These are phyloP conservation scores for Aureobasidium sp. DNA, from an alignment of 2,329 filamentous ascomycete genomes.

Conservation along the genomic window DNA sequence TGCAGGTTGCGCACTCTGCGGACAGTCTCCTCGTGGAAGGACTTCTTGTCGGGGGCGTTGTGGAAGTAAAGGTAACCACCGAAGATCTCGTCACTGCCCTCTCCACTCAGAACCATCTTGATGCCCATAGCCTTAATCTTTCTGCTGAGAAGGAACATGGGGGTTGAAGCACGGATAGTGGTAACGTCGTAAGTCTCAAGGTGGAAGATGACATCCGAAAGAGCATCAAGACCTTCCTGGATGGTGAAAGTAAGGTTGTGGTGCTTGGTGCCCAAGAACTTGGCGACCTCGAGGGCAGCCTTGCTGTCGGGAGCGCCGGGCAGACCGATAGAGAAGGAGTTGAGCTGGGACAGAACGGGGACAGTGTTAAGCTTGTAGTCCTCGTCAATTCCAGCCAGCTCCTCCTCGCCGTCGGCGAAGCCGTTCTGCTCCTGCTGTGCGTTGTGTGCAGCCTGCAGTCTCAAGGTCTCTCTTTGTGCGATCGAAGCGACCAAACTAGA, in stretches of 20 bases:
- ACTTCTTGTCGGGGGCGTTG: slow-evolving; percentile 78
- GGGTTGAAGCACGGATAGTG: slow-evolving; percentile 94
- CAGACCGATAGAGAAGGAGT: slow-evolving; percentile 97
- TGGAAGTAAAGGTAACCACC: slow-evolving; percentile 99
- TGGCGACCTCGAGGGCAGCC: slow-evolving; percentile 86
- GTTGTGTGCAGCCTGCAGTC: slow-evolving; percentile 51
- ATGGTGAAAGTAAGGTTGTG: slow-evolving; percentile 98
- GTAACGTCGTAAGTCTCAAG: slow-evolving; percentile 97
- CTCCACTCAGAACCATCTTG: slow-evolving; percentile 97
- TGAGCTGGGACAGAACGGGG: slow-evolving; percentile 86
- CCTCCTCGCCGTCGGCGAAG: slow-evolving; percentile 52
- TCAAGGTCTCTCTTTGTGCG: slow-evolving; percentile 83
- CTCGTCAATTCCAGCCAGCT: slow-evolving; percentile 90
- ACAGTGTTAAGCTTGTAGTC: slow-evolving; percentile 82
- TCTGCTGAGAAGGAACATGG: slow-evolving; percentile 94
- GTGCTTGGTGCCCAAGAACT: slow-evolving; percentile 95
- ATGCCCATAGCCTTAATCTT: slow-evolving; percentile 99
- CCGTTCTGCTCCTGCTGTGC: slow-evolving; percentile 40
- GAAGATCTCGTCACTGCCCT: slow-evolving; percentile 97
- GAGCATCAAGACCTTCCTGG: slow-evolving; percentile 91
- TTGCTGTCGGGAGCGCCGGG: slow-evolving; percentile 87
- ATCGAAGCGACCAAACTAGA: slow-evolving; percentile 93
- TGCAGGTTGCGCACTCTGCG: slow-evolving; percentile 95
- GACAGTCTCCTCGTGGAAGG: slow-evolving; percentile 94
- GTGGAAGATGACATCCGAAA: slow-evolving; percentile 97